Base-by-base conservation (phyloP, 1,284 basidiomycete genomes). In the Ustilago curta region DNA sequence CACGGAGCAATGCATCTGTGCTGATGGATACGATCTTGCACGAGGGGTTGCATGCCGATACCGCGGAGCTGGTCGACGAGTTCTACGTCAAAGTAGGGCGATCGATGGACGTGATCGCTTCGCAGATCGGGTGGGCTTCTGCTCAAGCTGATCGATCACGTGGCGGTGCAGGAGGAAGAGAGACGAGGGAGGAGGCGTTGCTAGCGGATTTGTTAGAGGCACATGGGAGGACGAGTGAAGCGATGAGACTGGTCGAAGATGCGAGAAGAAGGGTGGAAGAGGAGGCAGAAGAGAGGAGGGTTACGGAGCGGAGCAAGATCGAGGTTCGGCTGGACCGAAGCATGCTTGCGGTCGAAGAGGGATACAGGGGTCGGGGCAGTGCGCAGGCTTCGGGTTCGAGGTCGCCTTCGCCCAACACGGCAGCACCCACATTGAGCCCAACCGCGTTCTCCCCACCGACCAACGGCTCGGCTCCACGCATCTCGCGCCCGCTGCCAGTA, bases 121-220 rank as follows among this genome's bases (percentile, higher is more conserved):
- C 60, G 3, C 80, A 79, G 55, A 76, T 82, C 12, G 61, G 63
- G 1, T 82, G 80, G 80, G 77, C 78, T 19, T 63, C 67, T 8
- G 71, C 79, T 11, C 71, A 77, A 44, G 80, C 71, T 5, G 75
- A 75, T 39, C 65, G 71, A 0, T 54, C 52, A 14, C 12, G 52
- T 27, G 9, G 16, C 8, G 51, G 23, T 12, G 49, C 64, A 6
- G 16, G 60, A 4, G 54, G 57, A 25, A 18, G 14, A 25, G 65
- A 80, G 58, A 70, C 71, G 16, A 21, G 42, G 25, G 76, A 76
- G 23, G 79, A 81, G 45, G 31, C n/a, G 16, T 40, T 82, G 39
- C 45, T 82, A 4, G 80, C 69, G 9, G 79, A 80, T 56, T 29
- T 82, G 21, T 27, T 79, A 8, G 74, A 79, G n/a, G 69, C 80